Percentiles rank a stretch among this genome's conserved stretches.
phyloP scores from a whole-genome alignment of 768 basidiomycete species.

The Coprinopsis marcescibilis region DNA sequence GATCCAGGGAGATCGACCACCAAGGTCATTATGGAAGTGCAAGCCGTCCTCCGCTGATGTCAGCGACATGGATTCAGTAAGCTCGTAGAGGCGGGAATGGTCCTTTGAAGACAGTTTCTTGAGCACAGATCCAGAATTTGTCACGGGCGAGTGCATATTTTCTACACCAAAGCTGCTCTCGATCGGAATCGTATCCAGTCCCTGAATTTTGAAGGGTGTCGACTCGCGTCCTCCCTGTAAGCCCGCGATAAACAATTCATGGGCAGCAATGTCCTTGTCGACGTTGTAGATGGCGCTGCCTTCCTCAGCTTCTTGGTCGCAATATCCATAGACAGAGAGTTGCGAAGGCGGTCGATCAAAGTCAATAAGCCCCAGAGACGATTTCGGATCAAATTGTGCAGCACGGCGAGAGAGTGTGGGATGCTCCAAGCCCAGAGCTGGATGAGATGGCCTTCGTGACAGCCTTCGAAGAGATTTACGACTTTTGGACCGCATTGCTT shows the following conservation, averaged over 20 bases:
- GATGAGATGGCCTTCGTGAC: conserved; percentile 5
- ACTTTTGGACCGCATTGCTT: too few species aligned
- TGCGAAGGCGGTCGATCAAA: conserved; percentile 40
- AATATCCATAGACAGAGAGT: conserved; percentile 19
- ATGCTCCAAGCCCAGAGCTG: background rate
- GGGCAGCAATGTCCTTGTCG: background rate
- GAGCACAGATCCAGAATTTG: background rate
- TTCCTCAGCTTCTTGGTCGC: conserved; percentile 15
- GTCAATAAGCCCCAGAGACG: conserved; percentile 24
- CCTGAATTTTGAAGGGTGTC: background rate
- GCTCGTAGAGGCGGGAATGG: background rate
- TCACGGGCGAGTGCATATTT: background rate
- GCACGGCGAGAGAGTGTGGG: background rate
- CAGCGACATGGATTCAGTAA: conserved; percentile 5
- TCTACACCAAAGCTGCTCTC: conserved; percentile 1
- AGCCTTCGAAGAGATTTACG: background rate
- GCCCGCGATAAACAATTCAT: background rate
- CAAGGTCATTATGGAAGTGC: background rate
- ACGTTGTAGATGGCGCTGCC: conserved; percentile 8
- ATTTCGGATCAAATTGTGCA: conserved; percentile 18
- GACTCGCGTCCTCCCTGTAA: background rate
- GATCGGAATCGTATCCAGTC: background rate
- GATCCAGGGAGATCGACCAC: conserved; percentile 25
- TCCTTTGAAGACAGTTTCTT: background rate
- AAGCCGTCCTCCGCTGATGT: conserved; percentile 3